Percentiles rank a stretch among this genome's conserved stretches.
phyloP scores from a whole-genome alignment of 345 rosid species.

The Citropsis articulata region DNA sequence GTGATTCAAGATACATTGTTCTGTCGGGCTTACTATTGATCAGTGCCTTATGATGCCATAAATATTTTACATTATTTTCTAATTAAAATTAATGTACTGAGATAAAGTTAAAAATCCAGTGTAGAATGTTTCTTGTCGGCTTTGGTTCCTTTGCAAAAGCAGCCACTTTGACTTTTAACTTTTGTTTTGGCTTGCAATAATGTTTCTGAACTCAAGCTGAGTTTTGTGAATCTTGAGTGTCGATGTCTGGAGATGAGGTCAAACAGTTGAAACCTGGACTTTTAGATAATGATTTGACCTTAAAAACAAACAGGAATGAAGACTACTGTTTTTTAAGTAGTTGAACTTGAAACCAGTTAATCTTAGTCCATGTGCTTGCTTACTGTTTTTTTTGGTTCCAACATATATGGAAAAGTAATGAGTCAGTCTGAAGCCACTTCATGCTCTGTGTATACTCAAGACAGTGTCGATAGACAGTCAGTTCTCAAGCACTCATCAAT shows the following conservation, averaged over 20 bases:
- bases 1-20: neutral
- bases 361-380: too few species aligned
- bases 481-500: neutral
- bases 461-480: neutral
- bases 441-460: neutral
- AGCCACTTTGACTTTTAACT: neutral
- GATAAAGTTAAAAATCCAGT: neutral
- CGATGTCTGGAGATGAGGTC: neutral
- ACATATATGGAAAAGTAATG: too few species aligned
- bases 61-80: neutral
- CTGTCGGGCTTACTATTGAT: neutral
- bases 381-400: too few species aligned
- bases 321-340: neutral
- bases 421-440: too few species aligned
- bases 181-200: neutral
- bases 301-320: neutral
- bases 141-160: neutral
- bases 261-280: neutral
- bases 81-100: neutral
- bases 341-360: too few species aligned
- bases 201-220: neutral
- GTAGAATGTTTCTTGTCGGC: too few species aligned
- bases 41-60: neutral
- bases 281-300: neutral
- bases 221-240: neutral